Evolutionary conservation across 305 asterid genomes (phyloP).

Genomic region (Rubia tinctorum): DNA sequence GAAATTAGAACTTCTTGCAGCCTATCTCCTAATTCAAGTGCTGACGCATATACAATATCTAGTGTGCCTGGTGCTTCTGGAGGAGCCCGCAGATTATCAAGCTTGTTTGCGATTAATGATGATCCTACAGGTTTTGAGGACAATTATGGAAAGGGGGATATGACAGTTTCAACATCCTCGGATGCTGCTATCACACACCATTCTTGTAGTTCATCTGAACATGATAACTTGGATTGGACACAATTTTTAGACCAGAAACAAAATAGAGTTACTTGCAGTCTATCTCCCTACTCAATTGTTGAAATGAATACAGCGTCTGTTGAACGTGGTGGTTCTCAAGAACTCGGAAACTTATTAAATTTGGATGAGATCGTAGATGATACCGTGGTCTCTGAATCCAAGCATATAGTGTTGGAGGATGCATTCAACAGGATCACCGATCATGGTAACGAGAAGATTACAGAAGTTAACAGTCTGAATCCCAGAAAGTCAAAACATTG

Average conservation of each 20-base stretch:
- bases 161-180: background rate
- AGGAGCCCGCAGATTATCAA: background rate
- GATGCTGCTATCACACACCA: constrained; percentile 10
- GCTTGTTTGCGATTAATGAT: background rate
- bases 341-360: constrained; percentile 17
- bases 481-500: constrained; percentile 17
- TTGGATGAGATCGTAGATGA: constrained; percentile 14
- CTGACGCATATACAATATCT: background rate
- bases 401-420: constrained; percentile 21
- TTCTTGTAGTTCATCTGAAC: constrained; percentile 16
- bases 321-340: constrained; percentile 10
- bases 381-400: constrained; percentile 18
- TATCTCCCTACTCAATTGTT: constrained; percentile 1
- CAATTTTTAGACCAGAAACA: constrained; percentile 8
- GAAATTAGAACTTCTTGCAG: constrained; percentile 4
- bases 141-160: background rate
- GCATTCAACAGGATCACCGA: constrained; percentile 10
- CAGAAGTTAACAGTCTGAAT: constrained; percentile 8
- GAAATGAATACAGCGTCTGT: constrained; percentile 4
- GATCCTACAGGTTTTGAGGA: background rate
- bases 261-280: constrained; percentile 3
- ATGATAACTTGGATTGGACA: constrained; percentile 3
- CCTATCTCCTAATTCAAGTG: background rate
- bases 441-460: constrained; percentile 7
- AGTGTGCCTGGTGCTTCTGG: background rate